A percentile compares a stretch with the other conserved stretches of the same genome.
These are phyloP conservation scores for Talaromyces verruculosus DNA, from an alignment of 2,329 filamentous ascomycete species.

Conservation along the genomic window DNA sequence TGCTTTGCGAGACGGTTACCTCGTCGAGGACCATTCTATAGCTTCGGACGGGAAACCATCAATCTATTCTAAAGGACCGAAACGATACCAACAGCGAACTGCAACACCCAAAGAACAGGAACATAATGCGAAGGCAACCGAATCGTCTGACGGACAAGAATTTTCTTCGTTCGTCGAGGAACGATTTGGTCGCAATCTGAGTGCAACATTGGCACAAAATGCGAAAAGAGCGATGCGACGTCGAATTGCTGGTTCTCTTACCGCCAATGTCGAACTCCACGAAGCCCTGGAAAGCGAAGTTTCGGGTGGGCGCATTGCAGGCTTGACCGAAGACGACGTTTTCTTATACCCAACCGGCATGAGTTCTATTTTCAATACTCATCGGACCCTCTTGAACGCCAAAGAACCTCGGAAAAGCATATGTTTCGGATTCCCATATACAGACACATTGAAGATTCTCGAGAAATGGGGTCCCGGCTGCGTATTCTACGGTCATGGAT, in stretches of 20 bases:
- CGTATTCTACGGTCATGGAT: conserved; percentile 81
- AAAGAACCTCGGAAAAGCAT: conserved; percentile 66
- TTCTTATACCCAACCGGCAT: conserved; percentile 88
- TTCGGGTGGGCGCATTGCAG: conserved; percentile 42
- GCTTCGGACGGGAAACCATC: conserved; percentile 28
- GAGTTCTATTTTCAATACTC: conserved; percentile 90
- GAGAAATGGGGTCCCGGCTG: conserved; percentile 92
- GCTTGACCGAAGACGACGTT: conserved; percentile 80
- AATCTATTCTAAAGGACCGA: conserved; percentile 66
- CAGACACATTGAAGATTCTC: conserved; percentile 92
- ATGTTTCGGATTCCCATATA: conserved; percentile 95
- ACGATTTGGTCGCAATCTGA: conserved; percentile 87
- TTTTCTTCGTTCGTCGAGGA: conserved; percentile 84
- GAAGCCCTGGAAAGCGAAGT: conserved; percentile 54
- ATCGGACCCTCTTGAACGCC: conserved; percentile 68
- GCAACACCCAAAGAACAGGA: conserved; percentile 50
- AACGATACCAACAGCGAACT: conserved; percentile 69
- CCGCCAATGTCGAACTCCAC: conserved; percentile 66
- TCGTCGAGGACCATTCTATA: conserved; percentile 52
- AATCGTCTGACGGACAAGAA: conserved; percentile 57
- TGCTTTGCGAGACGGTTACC: conserved; percentile 68
- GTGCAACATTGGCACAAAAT: conserved; percentile 72
- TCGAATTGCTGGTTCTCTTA: conserved; percentile 83
- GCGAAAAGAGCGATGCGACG: conserved; percentile 83
- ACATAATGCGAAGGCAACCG: conserved; percentile 27